Percentiles rank a stretch among this genome's conserved stretches.
Conservation (phyloP, 768 basidiomycete species). For the Leccinum uliginosum region DNA sequence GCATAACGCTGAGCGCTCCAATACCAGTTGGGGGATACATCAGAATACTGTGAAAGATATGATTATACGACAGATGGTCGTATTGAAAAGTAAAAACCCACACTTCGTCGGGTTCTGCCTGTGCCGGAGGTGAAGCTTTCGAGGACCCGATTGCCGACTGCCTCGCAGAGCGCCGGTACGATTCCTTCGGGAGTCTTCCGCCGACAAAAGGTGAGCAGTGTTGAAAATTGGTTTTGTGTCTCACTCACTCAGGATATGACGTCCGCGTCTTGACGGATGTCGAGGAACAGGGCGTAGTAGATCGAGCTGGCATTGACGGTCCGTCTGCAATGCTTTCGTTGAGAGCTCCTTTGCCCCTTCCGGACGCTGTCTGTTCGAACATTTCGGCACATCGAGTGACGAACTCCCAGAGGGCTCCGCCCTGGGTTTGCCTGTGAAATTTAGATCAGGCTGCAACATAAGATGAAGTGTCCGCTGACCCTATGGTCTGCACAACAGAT, state of each 20-base stretch:
- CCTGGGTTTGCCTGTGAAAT: slow-evolving; percentile 10
- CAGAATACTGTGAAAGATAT: slow-evolving; percentile 50
- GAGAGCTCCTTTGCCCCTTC: not conserved
- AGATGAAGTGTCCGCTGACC: slow-evolving; percentile 12
- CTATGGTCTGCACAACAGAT: not conserved
- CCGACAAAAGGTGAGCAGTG: not conserved
- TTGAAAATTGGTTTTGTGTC: not conserved
- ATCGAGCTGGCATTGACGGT: slow-evolving; percentile 1
- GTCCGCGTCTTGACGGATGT: slow-evolving; percentile 13
- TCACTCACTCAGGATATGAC: slow-evolving; percentile 13
- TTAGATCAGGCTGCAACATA: not conserved
- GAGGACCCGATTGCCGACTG: slow-evolving; percentile 25
- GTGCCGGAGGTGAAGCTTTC: slow-evolving; percentile 13
- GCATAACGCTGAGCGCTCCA: slow-evolving; percentile 78
- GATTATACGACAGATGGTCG: slow-evolving; percentile 2
- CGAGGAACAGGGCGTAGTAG: slow-evolving; percentile 17
- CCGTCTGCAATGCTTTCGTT: not conserved
- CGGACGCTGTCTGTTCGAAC: slow-evolving; percentile 9
- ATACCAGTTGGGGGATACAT: slow-evolving; percentile 67
- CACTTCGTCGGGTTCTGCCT: slow-evolving; percentile 61
- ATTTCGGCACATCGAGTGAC: slow-evolving; percentile 6
- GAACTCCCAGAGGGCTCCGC: slow-evolving; percentile 13
- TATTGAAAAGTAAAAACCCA: slow-evolving; percentile 22
- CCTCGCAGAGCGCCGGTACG: slow-evolving; percentile 35
- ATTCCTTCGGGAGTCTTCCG: slow-evolving; percentile 12